Conservation (phyloP, 495 filamentous ascomycete species). For the Aspergillus affinis region DNA sequence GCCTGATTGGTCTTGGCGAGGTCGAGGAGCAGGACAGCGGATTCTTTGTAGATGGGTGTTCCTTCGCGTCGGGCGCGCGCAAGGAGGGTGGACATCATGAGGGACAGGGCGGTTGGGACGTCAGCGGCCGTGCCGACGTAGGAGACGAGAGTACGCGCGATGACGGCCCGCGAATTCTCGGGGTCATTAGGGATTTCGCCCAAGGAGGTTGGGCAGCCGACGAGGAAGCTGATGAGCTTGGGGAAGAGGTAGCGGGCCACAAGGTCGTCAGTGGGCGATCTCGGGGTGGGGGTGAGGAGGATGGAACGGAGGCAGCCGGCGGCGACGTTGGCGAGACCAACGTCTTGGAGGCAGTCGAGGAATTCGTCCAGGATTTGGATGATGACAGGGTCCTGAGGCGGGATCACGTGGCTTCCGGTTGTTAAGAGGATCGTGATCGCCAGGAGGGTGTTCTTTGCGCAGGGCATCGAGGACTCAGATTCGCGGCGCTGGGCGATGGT, state of each 20-base stretch:
- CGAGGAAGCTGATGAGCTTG: conserved; percentile 70
- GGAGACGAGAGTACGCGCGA: conserved; percentile 70
- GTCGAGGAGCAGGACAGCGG: conserved; percentile 72
- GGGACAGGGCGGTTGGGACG: conserved; percentile 60
- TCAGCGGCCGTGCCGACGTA: conserved; percentile 61
- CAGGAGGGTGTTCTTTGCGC: conserved; percentile 90
- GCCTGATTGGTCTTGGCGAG: conserved; percentile 71
- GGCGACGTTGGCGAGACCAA: conserved; percentile 79
- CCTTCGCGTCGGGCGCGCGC: conserved; percentile 61
- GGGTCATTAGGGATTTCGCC: conserved; percentile 62
- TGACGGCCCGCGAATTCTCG: conserved; percentile 65
- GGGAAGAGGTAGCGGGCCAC: conserved; percentile 75
- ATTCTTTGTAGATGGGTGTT: conserved; percentile 59
- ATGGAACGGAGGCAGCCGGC: conserved; percentile 84
- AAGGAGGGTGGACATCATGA: conserved; percentile 80
- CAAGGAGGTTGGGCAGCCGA: conserved; percentile 55
- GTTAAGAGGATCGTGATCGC: conserved; percentile 87
- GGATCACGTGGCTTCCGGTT: conserved; percentile 67
- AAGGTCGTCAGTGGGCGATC: conserved; percentile 67
- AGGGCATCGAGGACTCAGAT: conserved; percentile 72
- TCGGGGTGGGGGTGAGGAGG: conserved; percentile 63
- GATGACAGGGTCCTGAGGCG: conserved; percentile 70
- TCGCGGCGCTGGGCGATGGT: conserved; percentile 82
- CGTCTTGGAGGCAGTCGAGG: conserved; percentile 79
- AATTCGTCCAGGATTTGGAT: conserved; percentile 68